These are phyloP conservation scores for Sugiyamaella americana DNA, from an alignment of 805 yeast genomes.

Conservation along the genomic window DNA sequence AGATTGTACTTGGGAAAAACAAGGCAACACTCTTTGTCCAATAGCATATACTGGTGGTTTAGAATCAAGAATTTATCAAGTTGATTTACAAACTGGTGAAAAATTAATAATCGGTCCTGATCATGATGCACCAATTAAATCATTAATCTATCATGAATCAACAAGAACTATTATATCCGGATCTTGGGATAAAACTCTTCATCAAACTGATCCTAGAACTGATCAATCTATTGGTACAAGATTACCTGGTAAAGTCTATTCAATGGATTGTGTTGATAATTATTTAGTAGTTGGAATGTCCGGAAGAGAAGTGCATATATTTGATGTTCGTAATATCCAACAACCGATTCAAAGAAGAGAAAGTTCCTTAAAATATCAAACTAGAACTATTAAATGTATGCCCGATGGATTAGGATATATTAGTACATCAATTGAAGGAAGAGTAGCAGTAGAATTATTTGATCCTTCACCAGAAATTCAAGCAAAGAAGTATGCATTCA, in stretches of 20 bases:
- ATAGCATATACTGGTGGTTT: constrained; percentile 44
- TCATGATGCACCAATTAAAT: constrained; percentile 40
- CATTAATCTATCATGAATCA: constrained; percentile 27
- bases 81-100: constrained; percentile 45
- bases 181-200: constrained; percentile 55
- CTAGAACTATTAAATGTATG: constrained; percentile 48
- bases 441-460: constrained; percentile 68
- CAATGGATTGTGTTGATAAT: constrained; percentile 50
- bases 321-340: constrained; percentile 45
- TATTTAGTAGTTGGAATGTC: constrained; percentile 50
- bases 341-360: constrained; percentile 48
- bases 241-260: constrained; percentile 48
- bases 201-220: constrained; percentile 41
- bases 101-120: constrained; percentile 23
- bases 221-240: constrained; percentile 16
- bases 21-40: constrained; percentile 6
- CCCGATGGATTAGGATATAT: constrained; percentile 56
- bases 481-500: constrained; percentile 61
- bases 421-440: constrained; percentile 71
- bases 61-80: constrained; percentile 47
- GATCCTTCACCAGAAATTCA: constrained; percentile 42
- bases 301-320: constrained; percentile 47
- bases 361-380: constrained; percentile 62
- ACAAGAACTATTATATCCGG: constrained; percentile 43
- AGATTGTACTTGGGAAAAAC: constrained; percentile 27